Percentiles rank a stretch among this genome's conserved stretches.
phyloP scores from a whole-genome alignment of 2,329 filamentous ascomycete genomes.

The Ceratocystis harringtonii region DNA sequence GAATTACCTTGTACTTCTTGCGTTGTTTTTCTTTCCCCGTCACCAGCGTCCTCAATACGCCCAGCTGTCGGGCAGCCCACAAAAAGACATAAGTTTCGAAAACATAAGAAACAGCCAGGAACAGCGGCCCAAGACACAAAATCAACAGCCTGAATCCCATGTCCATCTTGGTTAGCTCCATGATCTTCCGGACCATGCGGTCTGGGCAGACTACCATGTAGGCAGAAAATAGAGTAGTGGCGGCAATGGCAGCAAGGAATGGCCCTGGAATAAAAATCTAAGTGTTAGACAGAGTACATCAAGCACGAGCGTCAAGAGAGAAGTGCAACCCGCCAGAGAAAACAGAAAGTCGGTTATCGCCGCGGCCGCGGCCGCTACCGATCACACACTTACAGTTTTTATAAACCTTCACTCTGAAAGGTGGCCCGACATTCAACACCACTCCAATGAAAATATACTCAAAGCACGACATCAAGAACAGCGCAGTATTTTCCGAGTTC shows the following conservation, averaged over 20 bases:
- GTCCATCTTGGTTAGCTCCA: conserved; percentile 74
- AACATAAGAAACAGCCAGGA: conserved; percentile 53
- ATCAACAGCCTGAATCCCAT: conserved; percentile 58
- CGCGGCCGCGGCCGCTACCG: too few species aligned
- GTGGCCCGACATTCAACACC: conserved; percentile 77
- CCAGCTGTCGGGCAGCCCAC: conserved; percentile 29
- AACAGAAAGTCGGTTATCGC: background rate
- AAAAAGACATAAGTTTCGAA: conserved; percentile 60
- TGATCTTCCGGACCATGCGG: conserved; percentile 51
- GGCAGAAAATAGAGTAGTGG: conserved; percentile 49
- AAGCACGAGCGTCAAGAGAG: too few species aligned
- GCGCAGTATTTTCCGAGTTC: conserved; percentile 83
- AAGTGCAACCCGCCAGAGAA: too few species aligned
- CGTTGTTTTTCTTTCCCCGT: conserved; percentile 54
- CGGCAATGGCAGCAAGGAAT: conserved; percentile 61
- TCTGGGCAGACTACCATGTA: conserved; percentile 74
- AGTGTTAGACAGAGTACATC: background rate
- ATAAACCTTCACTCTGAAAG: conserved; percentile 67
- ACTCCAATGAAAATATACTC: conserved; percentile 88
- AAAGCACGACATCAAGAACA: conserved; percentile 84
- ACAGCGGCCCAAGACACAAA: conserved; percentile 51
- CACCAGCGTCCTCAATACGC: conserved; percentile 24
- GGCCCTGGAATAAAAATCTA: conserved; percentile 43
- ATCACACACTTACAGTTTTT: conserved; percentile 52
- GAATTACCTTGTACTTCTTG: conserved; percentile 75